A percentile compares a stretch with the other conserved stretches of the same genome.
Evolutionary conservation across 495 filamentous ascomycete species (phyloP).

Genomic region (Staphylotrichum tortipilum): DNA sequence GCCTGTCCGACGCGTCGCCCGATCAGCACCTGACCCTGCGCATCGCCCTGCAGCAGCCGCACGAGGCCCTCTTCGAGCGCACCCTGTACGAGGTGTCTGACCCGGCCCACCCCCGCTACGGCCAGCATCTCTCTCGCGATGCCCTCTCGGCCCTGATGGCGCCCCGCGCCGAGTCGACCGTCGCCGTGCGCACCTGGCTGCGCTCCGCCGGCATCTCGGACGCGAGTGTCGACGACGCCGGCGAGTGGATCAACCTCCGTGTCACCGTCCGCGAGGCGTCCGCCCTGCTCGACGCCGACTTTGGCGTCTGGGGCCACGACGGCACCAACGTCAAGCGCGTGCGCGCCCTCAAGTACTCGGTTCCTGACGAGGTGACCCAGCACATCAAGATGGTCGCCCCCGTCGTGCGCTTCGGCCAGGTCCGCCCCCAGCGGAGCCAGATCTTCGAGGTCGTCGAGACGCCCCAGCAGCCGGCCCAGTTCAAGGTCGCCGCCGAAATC

Average conservation of each 20-base stretch:
- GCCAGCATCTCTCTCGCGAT: background rate
- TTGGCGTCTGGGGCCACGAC: background rate
- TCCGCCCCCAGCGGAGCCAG: background rate
- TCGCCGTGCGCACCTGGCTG: background rate
- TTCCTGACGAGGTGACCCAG: background rate
- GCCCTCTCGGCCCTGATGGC: background rate
- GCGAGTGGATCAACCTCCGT: background rate
- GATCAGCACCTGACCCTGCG: background rate
- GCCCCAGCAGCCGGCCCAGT: background rate
- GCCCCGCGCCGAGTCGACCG: background rate
- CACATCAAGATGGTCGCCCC: slow-evolving; percentile 2
- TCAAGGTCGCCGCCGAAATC: background rate
- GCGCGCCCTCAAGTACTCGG: slow-evolving; percentile 3
- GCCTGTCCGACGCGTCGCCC: background rate
- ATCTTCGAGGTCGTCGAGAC: background rate
- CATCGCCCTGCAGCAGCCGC: slow-evolving; percentile 1
- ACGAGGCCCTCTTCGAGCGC: slow-evolving; percentile 1
- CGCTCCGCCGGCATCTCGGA: background rate
- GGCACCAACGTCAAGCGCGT: background rate
- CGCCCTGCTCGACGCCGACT: background rate
- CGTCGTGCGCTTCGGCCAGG: background rate
- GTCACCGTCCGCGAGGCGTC: background rate
- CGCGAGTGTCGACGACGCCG: background rate
- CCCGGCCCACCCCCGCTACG: background rate
- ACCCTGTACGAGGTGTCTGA: background rate